Evolutionary conservation across 176 grass and related monocot genomes (phyloP), one percentile per base, ranked within the genome.

Genomic region (Oryza longistaminata): DNA sequence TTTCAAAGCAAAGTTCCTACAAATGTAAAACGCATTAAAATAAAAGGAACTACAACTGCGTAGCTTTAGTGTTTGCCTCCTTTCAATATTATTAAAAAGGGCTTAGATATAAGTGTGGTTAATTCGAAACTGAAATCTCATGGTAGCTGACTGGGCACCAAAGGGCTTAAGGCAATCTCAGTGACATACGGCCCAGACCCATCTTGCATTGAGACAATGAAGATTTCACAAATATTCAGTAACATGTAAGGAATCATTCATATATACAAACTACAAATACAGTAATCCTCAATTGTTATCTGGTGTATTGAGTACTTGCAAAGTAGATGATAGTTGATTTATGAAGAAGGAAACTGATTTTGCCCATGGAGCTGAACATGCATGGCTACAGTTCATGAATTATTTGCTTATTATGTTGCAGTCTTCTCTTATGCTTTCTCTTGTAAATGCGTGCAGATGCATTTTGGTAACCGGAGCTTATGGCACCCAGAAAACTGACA

Each of bases 391-490:
- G 37, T 80, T 37, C 55, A 65, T 50, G 19, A 46, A 44, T 65
- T 82, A 17, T 65, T 84, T 27, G 27, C 3, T 33, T 85, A 66
- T 33, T 85, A 66, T 61, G 29, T 76, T 76, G 81, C 35, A 33
- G 21, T 42, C 85, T 60, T 83, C 53, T 85, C 80, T 89, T 73
- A 89, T 60, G 67, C 35, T 90, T 91, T 40, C 66, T 64, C 77
- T 70, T 79, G 68, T 74, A 81, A 82, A 89, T 82, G 75, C 83
- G 35, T 93, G 49, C 84, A 98, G 93, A 77, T 98, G 96, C 72
- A 98, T 98, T 86, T 85, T 92, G 85, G 93, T 98, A 73, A 95
- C 93, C 70, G 96, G 93, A 76, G 91, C 91, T 66, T 98, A 95
- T 82, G 91, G 96, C 81, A 84, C 89, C 76, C 93, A 98, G 66